These are phyloP conservation scores for Voacanga thouarsii DNA, from an alignment of 257 asterid species.

Conservation along the genomic window DNA sequence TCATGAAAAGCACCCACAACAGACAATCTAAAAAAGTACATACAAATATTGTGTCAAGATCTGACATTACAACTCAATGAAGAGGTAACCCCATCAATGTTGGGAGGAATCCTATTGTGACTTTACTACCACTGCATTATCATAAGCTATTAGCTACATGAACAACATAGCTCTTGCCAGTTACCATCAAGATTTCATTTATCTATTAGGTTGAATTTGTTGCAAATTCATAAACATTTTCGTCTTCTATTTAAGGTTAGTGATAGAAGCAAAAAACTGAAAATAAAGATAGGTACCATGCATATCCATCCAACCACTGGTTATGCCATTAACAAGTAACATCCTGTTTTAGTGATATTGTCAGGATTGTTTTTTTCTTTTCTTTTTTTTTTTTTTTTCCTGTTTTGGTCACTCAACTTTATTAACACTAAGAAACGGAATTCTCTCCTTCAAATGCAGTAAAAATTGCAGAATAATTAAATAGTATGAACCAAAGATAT, in stretches of 20 bases:
- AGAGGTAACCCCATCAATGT: background rate
- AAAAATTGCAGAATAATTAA: slow-evolving; percentile 2
- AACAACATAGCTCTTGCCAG: background rate
- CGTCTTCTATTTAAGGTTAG: background rate
- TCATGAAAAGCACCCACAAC: background rate
- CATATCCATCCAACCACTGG: background rate
- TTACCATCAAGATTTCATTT: background rate
- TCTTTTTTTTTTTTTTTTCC: background rate
- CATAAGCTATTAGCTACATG: background rate
- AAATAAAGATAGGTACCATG: background rate
- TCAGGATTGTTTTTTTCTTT: background rate
- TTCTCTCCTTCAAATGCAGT: background rate
- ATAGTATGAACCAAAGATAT: no score
- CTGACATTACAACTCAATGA: background rate
- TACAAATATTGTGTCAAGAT: background rate
- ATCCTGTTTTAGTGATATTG: background rate
- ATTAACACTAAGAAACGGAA: background rate
- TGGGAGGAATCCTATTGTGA: background rate
- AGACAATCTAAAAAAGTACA: background rate
- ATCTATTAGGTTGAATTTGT: background rate
- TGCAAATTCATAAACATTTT: background rate
- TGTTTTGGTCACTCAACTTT: background rate
- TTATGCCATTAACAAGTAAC: background rate
- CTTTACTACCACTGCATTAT: background rate
- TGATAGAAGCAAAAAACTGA: background rate